Evolutionary conservation across 1,284 basidiomycete genomes (phyloP).

Genomic region (Ganoderma boninense): DNA sequence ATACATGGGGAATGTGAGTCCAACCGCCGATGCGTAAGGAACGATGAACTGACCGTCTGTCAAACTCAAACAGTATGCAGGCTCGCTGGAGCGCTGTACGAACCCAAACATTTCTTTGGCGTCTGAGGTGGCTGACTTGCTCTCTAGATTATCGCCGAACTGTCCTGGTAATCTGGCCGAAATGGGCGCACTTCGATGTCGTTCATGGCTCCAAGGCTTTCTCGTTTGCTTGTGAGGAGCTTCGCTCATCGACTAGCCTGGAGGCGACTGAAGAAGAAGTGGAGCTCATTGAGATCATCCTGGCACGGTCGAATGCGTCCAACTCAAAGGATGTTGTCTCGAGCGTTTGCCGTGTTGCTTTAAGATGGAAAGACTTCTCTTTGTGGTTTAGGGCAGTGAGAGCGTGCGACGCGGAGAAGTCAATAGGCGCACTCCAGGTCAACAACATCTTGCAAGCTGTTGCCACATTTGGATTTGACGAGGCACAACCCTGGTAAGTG

Average conservation of each 20-base stretch:
- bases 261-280: conserved; percentile 15
- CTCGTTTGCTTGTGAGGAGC: conserved; percentile 19
- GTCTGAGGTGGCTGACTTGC: not conserved
- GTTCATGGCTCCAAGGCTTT: conserved; percentile 27
- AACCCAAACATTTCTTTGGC: not conserved
- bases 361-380: conserved; percentile 8
- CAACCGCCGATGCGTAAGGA: no score
- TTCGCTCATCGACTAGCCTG: conserved; percentile 3
- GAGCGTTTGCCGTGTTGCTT: conserved; percentile 10
- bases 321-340: not conserved
- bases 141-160: conserved; percentile 51
- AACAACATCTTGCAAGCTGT: not conserved
- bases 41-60: no score
- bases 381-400: conserved; percentile 12
- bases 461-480: not conserved
- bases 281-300: conserved; percentile 20
- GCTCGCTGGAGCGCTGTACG: conserved; percentile 5
- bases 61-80: not conserved
- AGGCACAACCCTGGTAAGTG: not conserved
- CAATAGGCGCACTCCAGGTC: not conserved
- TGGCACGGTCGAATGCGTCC: not conserved
- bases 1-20: conserved; percentile 52
- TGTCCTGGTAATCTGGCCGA: conserved; percentile 49
- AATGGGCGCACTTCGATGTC: conserved; percentile 38
- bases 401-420: not conserved